These are phyloP conservation scores for Umbellularia californica DNA, from an alignment of 164 flowering plant species.

Conservation along the genomic window DNA sequence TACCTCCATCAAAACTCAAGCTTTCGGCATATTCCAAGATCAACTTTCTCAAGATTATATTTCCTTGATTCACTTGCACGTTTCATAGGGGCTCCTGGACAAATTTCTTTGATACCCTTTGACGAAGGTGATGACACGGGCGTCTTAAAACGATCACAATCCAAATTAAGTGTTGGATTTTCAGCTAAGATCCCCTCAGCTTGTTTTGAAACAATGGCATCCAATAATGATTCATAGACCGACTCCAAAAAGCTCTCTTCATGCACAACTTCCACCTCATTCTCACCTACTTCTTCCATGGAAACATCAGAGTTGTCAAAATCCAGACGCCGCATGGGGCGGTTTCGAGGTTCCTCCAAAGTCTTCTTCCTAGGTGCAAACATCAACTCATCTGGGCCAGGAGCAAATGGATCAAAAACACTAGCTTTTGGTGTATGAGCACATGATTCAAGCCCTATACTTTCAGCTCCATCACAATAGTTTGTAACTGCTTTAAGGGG, in stretches of 20 bases:
- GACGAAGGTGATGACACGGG: slow-evolving; percentile 28
- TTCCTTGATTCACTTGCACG: slow-evolving; percentile 22
- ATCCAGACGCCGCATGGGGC: slow-evolving; percentile 32
- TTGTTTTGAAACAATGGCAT: slow-evolving; percentile 35
- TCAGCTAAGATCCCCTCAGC: slow-evolving; percentile 29
- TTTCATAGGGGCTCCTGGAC: slow-evolving; percentile 68
- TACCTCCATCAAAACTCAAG: slow-evolving; percentile 44
- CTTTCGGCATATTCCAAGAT: slow-evolving; percentile 42
- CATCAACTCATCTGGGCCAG: slow-evolving; percentile 49
- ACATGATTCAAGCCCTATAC: slow-evolving; percentile 13
- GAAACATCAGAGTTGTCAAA: slow-evolving; percentile 22
- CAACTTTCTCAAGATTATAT: slow-evolving; percentile 19
- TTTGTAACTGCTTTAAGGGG: slow-evolving; percentile 1
- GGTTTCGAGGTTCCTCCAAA: slow-evolving; percentile 17
- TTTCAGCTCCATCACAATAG: slow-evolving; percentile 5
- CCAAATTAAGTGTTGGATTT: slow-evolving; percentile 4
- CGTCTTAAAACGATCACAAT: slow-evolving; percentile 28
- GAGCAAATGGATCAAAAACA: slow-evolving; percentile 74
- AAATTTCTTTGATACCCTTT: slow-evolving; percentile 49
- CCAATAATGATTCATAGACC: slow-evolving; percentile 39
- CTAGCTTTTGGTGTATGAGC: slow-evolving; percentile 47
- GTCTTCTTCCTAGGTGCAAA: slow-evolving; percentile 53
- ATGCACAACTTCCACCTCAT: slow-evolving; percentile 19
- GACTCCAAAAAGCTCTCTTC: slow-evolving; percentile 43
- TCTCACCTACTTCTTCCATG: not conserved